Percentiles rank a stretch among this genome's conserved stretches.
Evolutionary conservation across 2,329 filamentous ascomycete genomes (phyloP).

Genomic region (Westerdykella ornata): DNA sequence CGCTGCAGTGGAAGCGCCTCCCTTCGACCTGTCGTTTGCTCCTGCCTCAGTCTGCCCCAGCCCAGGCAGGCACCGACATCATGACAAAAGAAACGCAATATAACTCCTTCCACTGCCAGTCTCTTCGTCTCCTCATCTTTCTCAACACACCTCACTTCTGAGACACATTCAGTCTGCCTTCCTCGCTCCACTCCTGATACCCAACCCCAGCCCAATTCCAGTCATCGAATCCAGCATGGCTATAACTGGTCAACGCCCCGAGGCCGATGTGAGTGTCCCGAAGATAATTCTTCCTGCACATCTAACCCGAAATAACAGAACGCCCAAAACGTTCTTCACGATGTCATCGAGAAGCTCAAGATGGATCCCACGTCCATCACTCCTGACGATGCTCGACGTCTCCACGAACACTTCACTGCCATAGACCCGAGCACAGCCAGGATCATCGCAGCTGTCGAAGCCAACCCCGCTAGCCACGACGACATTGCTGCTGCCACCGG

Average conservation of each 20-base stretch:
- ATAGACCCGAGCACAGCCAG: conserved; percentile 17
- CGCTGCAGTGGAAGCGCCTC: too few relatives aligned
- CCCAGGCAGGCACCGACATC: background rate
- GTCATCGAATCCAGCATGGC: background rate
- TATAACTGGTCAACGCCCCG: background rate
- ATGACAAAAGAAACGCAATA: background rate
- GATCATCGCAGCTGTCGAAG: conserved; percentile 26
- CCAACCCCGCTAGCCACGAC: conserved; percentile 21
- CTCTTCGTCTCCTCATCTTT: background rate
- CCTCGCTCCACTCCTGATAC: too few relatives aligned
- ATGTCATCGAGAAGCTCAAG: conserved; percentile 20
- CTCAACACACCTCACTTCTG: background rate
- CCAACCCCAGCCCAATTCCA: background rate
- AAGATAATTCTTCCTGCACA: too few relatives aligned
- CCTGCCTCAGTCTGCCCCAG: background rate
- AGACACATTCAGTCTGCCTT: background rate
- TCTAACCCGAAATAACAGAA: background rate
- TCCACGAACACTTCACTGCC: conserved; percentile 22
- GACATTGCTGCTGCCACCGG: conserved; percentile 10
- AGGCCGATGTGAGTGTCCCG: background rate
- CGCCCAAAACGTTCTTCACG: conserved; percentile 6
- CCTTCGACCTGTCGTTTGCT: background rate
- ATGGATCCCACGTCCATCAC: conserved; percentile 23
- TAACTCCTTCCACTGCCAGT: background rate
- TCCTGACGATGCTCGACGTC: conserved; percentile 25